phyloP scores from a whole-genome alignment of 2,329 filamentous ascomycete species.

The Scedosporium dehoogii region DNA sequence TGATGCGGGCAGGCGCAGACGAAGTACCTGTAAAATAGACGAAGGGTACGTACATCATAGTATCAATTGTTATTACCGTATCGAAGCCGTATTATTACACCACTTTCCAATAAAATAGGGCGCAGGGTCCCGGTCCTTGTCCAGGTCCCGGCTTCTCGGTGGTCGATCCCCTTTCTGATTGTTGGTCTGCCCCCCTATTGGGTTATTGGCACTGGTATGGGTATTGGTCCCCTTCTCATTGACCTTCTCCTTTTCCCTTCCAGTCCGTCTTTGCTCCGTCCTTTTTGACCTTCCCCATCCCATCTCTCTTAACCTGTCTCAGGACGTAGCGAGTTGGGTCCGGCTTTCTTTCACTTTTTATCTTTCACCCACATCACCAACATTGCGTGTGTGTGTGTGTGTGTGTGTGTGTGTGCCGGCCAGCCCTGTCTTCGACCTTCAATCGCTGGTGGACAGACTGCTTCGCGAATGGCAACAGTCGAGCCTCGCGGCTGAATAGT shows the following conservation, averaged over 20 bases:
- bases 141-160: conserved; percentile 4
- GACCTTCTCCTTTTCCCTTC: background rate
- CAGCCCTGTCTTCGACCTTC: background rate
- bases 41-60: too few species aligned
- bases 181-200: conserved; percentile 1
- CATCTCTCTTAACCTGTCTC: background rate
- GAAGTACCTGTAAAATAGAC: too few species aligned
- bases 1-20: too few species aligned
- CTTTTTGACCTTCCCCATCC: background rate
- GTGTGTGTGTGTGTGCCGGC: too few species aligned
- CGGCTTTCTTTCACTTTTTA: background rate
- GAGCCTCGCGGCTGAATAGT: background rate
- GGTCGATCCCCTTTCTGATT: conserved; percentile 4
- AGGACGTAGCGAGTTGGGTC: background rate
- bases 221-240: conserved; percentile 1
- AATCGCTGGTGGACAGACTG: background rate
- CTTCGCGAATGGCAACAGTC: background rate
- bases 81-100: conserved; percentile 1
- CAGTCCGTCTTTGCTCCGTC: background rate
- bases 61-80: background rate
- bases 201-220: background rate
- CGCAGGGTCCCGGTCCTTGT: background rate
- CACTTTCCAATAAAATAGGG: background rate
- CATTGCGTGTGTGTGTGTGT: too few species aligned
- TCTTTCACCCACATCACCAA: background rate